phyloP scores from a whole-genome alignment of 768 basidiomycete species.

The Lactifluus pinguis region DNA sequence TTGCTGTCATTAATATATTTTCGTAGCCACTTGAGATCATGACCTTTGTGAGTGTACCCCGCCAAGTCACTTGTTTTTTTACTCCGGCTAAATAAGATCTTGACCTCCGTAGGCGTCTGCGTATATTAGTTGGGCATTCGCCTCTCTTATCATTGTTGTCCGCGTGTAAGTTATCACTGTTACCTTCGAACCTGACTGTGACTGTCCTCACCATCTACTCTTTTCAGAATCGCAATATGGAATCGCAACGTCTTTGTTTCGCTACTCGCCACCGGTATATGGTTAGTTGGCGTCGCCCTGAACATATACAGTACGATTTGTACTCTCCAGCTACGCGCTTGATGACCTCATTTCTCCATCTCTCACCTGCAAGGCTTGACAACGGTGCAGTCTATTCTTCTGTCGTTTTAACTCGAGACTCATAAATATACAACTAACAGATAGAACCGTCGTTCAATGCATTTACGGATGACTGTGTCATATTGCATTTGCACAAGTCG shows the following conservation, averaged over 20 bases:
- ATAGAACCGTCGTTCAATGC: not conserved
- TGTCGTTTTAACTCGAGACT: not conserved
- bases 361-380: not conserved
- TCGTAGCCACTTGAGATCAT: not conserved
- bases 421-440: not conserved
- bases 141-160: not conserved
- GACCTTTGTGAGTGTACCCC: not conserved
- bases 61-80: not conserved
- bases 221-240: constrained; percentile 3
- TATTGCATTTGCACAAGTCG: not conserved
- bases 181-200: not conserved
- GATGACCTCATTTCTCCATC: not conserved
- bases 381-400: not conserved
- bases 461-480: not conserved
- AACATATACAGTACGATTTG: not conserved
- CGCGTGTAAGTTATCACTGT: not conserved
- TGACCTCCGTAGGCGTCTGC: not conserved
- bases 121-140: not conserved
- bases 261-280: not conserved
- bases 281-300: not conserved
- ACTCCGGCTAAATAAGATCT: not conserved
- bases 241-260: not conserved
- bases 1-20: not conserved
- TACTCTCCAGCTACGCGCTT: not conserved
- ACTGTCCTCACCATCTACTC: not conserved